phyloP scores from a whole-genome alignment of 2,329 filamentous ascomycete genomes.

The Ramularia endophylla region DNA sequence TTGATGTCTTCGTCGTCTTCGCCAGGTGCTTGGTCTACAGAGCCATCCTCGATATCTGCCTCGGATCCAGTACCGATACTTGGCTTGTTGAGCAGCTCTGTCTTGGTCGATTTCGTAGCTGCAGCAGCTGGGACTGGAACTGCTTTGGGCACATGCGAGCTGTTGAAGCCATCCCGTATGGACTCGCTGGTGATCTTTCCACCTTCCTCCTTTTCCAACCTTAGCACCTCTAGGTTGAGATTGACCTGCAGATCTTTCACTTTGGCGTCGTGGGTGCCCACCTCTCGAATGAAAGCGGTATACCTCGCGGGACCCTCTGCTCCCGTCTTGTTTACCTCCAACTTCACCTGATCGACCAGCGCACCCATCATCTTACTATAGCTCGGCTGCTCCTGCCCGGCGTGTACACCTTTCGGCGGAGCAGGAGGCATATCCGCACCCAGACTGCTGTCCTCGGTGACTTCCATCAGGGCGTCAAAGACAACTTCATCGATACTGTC shows the following conservation, averaged over 20 bases:
- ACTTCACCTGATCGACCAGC: constrained; percentile 90
- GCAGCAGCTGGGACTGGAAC: constrained; percentile 17
- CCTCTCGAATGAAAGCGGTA: constrained; percentile 69
- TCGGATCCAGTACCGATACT: constrained; percentile 52
- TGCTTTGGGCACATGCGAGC: constrained; percentile 67
- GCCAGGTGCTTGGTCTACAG: constrained; percentile 31
- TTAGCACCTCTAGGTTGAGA: constrained; percentile 64
- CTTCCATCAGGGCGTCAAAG: constrained; percentile 82
- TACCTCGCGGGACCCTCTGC: constrained; percentile 53
- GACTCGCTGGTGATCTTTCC: constrained; percentile 92
- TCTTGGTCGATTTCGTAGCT: constrained; percentile 31
- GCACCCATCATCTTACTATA: constrained; percentile 99
- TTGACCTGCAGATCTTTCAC: constrained; percentile 73
- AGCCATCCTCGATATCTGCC: constrained; percentile 54
- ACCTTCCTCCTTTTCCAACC: constrained; percentile 77
- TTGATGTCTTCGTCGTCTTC: constrained; percentile 64
- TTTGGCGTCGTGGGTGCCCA: constrained; percentile 70
- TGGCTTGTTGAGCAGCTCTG: constrained; percentile 27
- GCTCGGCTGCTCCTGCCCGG: constrained; percentile 66
- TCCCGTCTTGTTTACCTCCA: constrained; percentile 68
- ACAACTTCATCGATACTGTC: constrained; percentile 72
- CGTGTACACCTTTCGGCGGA: constrained; percentile 72
- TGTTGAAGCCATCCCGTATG: constrained; percentile 85
- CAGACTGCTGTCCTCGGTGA: constrained; percentile 56
- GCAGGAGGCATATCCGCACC: constrained; percentile 70